Base-by-base conservation (phyloP, 257 asterid species). In the Plectranthus barbatus region DNA sequence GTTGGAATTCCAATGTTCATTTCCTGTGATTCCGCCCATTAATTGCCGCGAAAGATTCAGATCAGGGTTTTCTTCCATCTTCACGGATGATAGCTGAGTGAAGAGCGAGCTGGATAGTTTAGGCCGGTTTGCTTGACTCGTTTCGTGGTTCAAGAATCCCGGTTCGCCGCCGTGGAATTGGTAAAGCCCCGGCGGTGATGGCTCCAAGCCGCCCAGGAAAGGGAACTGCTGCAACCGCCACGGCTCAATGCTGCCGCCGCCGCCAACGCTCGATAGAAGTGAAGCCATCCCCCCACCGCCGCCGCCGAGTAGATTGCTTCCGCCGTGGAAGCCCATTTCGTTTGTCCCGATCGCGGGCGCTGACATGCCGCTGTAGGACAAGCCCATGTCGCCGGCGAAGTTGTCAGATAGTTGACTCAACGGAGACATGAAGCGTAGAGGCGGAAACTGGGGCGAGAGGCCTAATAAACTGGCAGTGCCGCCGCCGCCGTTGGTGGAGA, bases 351-450 rank as follows among this genome's bases (percentile, higher is more conserved):
- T 63, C 15, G 60, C 1, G 1, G 86, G 72, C 1, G 81, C 71
- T 1, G 87, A 74, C 53, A 80, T 63, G 19, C 84, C 85, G 1
- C 74, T 24, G 46, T 84, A 83, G 41, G 69, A 82, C 31, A 81
- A 47, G 9, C 78, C 75, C 68, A 77, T 71, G 1, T 80, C 87
- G 0, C 73, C 74, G 13, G 47, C 49, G 49, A 64, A 78, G 45
- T 66, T 72, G 33, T 76, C 90, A 5, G 68, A 44, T 23, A 84
- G 67, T 33, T 86, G 95, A 31, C 94, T 65, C 46, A 90, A 47
- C 40, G 97, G 95, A 1, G 97, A 77, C 72, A 76, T 60, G 74
- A 85, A 87, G 0, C 88, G 72, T 0, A 79, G 79, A 1, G 92
- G 81, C 9, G 87, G 86, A 29, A 79, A 66, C 60, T 85, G 74